Conservation (phyloP, 1,284 basidiomycete species). For the Neotropicomus parvogracilis region DNA sequence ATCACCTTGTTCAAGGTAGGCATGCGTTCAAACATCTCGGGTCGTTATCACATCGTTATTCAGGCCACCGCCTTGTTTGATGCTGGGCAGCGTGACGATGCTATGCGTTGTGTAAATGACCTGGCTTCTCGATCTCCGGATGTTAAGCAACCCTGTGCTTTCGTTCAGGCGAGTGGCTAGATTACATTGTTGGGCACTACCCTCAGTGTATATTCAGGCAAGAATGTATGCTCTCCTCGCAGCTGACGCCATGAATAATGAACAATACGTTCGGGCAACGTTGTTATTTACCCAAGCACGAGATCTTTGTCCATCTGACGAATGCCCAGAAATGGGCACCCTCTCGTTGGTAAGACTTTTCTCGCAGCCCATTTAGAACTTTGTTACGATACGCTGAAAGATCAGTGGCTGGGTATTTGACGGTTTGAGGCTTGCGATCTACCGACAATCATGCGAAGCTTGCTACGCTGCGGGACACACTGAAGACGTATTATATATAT, state of each 20-base stretch:
- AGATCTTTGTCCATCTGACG: conserved; percentile 11
- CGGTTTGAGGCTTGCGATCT: conserved; percentile 10
- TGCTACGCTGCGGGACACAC: not conserved
- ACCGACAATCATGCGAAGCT: conserved; percentile 14
- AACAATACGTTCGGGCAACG: conserved; percentile 1
- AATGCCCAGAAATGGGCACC: conserved; percentile 2
- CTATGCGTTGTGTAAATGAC: not conserved
- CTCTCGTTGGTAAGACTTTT: conserved; percentile 16
- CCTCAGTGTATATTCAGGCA: conserved; percentile 11
- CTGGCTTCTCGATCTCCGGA: conserved; percentile 7
- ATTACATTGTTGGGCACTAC: not conserved
- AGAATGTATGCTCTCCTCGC: conserved; percentile 17
- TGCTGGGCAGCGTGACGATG: conserved; percentile 2
- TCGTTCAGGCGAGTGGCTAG: conserved; percentile 14
- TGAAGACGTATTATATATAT: not conserved
- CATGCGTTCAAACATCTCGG: not conserved
- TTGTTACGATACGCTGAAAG: conserved; percentile 4
- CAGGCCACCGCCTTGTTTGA: conserved; percentile 19
- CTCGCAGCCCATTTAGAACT: not conserved
- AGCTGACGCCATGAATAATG: conserved; percentile 2
- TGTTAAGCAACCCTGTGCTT: not conserved
- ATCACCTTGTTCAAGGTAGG: conserved; percentile 21
- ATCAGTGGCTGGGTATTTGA: conserved; percentile 24
- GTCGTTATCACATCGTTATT: not conserved
- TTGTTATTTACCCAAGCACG: conserved; percentile 5